Percentiles rank a stretch among this genome's conserved stretches.
Conservation (phyloP, 805 yeast genomes). For the Kodamaea laetipori region DNA sequence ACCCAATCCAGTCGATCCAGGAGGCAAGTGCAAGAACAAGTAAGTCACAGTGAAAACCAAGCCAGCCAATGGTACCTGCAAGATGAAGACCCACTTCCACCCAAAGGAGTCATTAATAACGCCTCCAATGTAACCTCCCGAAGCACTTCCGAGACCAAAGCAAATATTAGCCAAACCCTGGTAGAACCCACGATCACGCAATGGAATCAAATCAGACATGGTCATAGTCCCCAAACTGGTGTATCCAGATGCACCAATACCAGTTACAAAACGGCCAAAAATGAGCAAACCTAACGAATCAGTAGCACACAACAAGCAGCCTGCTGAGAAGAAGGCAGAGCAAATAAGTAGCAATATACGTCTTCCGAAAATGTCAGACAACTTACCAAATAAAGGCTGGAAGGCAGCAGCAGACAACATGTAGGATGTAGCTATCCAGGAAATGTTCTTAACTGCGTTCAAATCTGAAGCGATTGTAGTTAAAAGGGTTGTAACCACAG, state of each 20-base stretch:
- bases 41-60: slow-evolving; percentile 42
- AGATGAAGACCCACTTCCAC: slow-evolving; percentile 47
- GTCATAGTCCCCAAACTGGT: slow-evolving; percentile 74
- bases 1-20: slow-evolving; percentile 59
- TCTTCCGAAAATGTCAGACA: slow-evolving; percentile 74
- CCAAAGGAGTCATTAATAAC: slow-evolving; percentile 56
- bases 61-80: slow-evolving; percentile 47
- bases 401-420: slow-evolving; percentile 68
- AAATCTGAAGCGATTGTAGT: slow-evolving; percentile 70
- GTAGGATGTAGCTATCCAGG: slow-evolving; percentile 77
- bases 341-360: slow-evolving; percentile 52
- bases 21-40: slow-evolving; percentile 48
- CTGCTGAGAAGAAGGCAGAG: slow-evolving; percentile 56
- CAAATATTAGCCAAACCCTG: slow-evolving; percentile 82
- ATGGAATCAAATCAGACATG: slow-evolving; percentile 73
- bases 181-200: slow-evolving; percentile 74
- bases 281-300: slow-evolving; percentile 50
- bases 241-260: slow-evolving; percentile 92
- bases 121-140: slow-evolving; percentile 53
- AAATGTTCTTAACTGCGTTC: slow-evolving; percentile 58
- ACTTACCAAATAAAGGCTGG: slow-evolving; percentile 72
- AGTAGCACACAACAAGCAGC: slow-evolving; percentile 56
- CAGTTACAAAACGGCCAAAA: slow-evolving; percentile 70
- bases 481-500: slow-evolving; percentile 64
- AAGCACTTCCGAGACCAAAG: slow-evolving; percentile 67